A percentile compares a stretch with the other conserved stretches of the same genome.
phyloP scores from a whole-genome alignment of 257 asterid genomes.

The Fraxinus cuspidata region DNA sequence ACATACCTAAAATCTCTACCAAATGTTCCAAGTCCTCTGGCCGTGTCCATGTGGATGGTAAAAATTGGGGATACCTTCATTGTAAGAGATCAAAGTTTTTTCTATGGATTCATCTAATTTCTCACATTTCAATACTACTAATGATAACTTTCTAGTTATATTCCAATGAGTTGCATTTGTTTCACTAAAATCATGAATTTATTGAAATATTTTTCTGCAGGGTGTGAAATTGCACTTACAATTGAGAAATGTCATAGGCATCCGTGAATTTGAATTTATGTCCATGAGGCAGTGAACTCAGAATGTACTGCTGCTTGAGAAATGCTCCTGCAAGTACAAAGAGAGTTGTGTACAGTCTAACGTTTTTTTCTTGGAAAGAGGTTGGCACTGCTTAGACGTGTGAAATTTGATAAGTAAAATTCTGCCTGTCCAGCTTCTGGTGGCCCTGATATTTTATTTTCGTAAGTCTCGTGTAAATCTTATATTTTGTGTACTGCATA shows the following conservation, averaged over 20 bases:
- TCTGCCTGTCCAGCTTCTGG: conserved; percentile 23
- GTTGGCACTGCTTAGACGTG: conserved; percentile 25
- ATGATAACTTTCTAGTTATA: background rate
- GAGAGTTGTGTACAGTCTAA: conserved; percentile 32
- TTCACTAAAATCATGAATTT: background rate
- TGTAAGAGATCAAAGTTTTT: background rate
- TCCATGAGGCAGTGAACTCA: conserved; percentile 9
- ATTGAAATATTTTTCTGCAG: conserved; percentile 12
- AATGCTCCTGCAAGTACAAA: conserved; percentile 16
- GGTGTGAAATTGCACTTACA: conserved; percentile 22
- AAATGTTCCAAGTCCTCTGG: background rate
- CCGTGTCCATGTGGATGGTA: background rate
- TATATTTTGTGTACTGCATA: background rate
- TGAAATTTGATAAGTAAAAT: background rate
- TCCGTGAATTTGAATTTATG: background rate
- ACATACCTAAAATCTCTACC: background rate
- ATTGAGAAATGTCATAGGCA: conserved; percentile 24
- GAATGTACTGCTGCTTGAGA: conserved; percentile 2
- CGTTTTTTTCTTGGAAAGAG: conserved; percentile 29
- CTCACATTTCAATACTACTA: background rate
- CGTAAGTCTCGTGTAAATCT: background rate
- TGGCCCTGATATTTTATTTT: conserved; percentile 21
- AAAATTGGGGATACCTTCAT: background rate
- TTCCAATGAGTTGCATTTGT: background rate
- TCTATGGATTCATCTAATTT: background rate